Base-by-base conservation (phyloP, 441 rosid genomes). In the Euphorbia schlechtendalii region DNA sequence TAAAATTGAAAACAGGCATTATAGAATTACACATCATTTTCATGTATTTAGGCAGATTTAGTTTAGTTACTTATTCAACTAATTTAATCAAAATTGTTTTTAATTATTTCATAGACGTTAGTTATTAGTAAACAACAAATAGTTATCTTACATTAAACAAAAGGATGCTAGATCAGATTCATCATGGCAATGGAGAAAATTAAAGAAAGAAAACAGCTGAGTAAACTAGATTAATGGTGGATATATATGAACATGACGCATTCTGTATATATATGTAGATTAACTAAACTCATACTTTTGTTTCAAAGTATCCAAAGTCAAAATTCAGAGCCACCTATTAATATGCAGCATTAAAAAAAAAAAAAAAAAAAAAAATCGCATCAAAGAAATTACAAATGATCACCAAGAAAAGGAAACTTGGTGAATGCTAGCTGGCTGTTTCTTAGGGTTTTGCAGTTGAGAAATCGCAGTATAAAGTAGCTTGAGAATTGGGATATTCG, bases 401-500 rank as follows among this genome's bases (percentile, higher is more conserved):
- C 21, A 34, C 18, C 60, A 68, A 56, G 56, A 63, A 30, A 63
- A 55, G 15, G 18, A 17, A 4, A 11, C 36, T 32, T 32, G 4
- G 36, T 2, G 3, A 3, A 7, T 32, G 36, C 4, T 3, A 2
- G 36, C 7, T 3, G 7, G 3, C 7, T 32, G 3, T 2, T 15
- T 0, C 20, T 75, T 82, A 81, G 59, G 90, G 84, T 55, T 79
- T 68, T 41, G 63, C 0, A 21, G 70, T 46, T 3, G 91, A 83
- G 66, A 83, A 82, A 66, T 78, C 73, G 67, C 93, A 88, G 64
- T 69, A 72, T 59, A 75, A 74, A 4, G 77, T 20, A 36, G 58
- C 70, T 13, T 62, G 53, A 6, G 84, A 76, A 46, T 71, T 67
- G 46, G 95, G 98, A 49, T 76, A 61, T 21, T 69, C 78, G 67